Base-by-base conservation (phyloP, 2,329 filamentous ascomycete genomes). In the Rutstroemia sp. region DNA sequence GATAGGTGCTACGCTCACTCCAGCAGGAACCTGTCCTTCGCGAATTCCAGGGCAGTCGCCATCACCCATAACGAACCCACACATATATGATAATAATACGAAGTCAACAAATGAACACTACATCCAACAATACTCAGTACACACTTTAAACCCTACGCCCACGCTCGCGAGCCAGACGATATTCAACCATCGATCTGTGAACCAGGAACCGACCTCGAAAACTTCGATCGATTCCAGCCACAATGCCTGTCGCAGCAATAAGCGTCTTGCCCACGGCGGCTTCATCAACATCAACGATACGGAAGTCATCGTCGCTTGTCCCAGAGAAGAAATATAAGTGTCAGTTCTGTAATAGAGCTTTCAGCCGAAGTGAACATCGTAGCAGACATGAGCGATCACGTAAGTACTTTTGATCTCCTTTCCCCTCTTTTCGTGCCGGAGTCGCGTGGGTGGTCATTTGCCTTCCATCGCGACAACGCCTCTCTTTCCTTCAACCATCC, bases 271-370 rank as follows among this genome's bases (percentile, higher is more conserved):
- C 87, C 70, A 74, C 82, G 66, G 80, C 82, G 70, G 77, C 83
- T 70, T 82, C 90, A 70, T 58, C 85, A 70, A 49, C 51, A 5
- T 81, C 87, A 71, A 81, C 82, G 67, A 80, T 86, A 69, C 85
- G 88, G 74, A 95, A 95, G 76, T 75, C 86, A 64, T 79, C 30
- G 30, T 34, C 87, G 60, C 76, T 86, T 66, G 86, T 84, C 66
- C 90, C 92, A 56, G 94, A 97, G 79, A 92, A 95, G 79, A 96
- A 96, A 76, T 99, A 99, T 84, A 96, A 97, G 74, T 99, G 94
- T 78, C 91, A 96, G 79, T 97, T 96, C 75, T 97, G 94, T 79
- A 92, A 92, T 76, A 83, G 94, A 74, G 94, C 94, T 62, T 99
- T 99, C 74, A 96, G 92, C 77, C 82, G 94, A 73, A 96, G 91